A percentile compares a stretch with the other conserved stretches of the same genome.
Conservation (phyloP, 2,329 filamentous ascomycete genomes). For the Trichoderma guizhouense region DNA sequence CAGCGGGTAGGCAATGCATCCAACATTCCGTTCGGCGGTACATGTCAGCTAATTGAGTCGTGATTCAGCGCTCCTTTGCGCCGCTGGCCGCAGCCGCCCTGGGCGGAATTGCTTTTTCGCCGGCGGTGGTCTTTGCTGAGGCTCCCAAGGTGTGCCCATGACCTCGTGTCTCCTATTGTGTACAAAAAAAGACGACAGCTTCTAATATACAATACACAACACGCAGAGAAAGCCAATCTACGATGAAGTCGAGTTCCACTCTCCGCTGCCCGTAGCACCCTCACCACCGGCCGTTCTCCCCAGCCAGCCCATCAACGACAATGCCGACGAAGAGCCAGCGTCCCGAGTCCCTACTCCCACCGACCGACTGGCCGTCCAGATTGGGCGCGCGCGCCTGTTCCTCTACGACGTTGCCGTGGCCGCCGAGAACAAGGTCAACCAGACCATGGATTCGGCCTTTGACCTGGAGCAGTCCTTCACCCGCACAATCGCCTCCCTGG, state of each 20-base stretch:
- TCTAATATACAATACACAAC: background rate
- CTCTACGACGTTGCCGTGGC: conserved; percentile 71
- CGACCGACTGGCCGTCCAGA: conserved; percentile 79
- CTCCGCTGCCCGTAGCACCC: conserved; percentile 32
- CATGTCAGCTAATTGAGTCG: conserved; percentile 29
- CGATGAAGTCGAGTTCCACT: conserved; percentile 59
- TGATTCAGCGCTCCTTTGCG: conserved; percentile 47
- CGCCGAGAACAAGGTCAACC: conserved; percentile 81
- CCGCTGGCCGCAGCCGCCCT: conserved; percentile 53
- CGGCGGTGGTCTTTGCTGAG: conserved; percentile 51
- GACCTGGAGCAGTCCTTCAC: conserved; percentile 87
- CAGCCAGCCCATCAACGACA: conserved; percentile 30
- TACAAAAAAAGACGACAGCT: background rate
- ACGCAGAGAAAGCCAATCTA: conserved; percentile 69
- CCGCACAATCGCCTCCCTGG: conserved; percentile 81
- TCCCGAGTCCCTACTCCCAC: conserved; percentile 69
- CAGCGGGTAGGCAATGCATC: conserved; percentile 44
- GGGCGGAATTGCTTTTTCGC: conserved; percentile 46
- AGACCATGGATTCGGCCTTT: conserved; percentile 74
- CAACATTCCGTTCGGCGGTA: conserved; percentile 16
- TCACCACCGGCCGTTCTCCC: conserved; percentile 28
- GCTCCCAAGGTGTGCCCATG: conserved; percentile 37
- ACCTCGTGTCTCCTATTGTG: background rate
- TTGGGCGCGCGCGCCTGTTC: conserved; percentile 75
- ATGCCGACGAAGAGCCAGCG: conserved; percentile 27